phyloP scores from a whole-genome alignment of 2,329 filamentous ascomycete species.

The Alternaria incomplexa region DNA sequence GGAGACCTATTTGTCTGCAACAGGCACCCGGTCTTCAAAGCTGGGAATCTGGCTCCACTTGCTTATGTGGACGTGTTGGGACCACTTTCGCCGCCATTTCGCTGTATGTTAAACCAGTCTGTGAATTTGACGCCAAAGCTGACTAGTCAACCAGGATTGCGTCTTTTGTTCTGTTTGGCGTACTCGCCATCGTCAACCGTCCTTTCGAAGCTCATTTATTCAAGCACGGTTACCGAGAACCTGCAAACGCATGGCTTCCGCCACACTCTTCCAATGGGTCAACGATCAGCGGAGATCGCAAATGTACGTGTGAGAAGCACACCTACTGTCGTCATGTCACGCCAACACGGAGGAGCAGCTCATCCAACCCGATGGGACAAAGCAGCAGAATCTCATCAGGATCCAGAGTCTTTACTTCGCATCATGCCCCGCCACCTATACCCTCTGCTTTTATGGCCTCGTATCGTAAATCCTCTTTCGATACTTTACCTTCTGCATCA shows the following conservation, averaged over 20 bases:
- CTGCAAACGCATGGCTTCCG: conserved; percentile 13
- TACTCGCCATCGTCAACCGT: conserved; percentile 41
- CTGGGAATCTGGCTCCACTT: conserved; percentile 46
- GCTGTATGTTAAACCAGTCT: conserved; percentile 31
- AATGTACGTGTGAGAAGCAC: conserved; percentile 22
- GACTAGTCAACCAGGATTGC: conserved; percentile 29
- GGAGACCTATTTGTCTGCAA: conserved; percentile 43
- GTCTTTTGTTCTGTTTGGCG: conserved; percentile 41
- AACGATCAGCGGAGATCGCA: conserved; percentile 22
- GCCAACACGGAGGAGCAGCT: conserved; percentile 23
- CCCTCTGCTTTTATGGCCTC: conserved; percentile 27
- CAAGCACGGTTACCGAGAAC: conserved; percentile 27
- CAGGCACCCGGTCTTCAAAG: conserved; percentile 22
- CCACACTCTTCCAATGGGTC: conserved; percentile 23
- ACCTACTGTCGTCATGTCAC: conserved; percentile 3
- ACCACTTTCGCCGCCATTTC: conserved; percentile 42
- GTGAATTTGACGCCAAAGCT: background rate
- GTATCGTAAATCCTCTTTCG: conserved; percentile 20
- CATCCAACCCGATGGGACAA: conserved; percentile 30
- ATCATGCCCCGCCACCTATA: conserved; percentile 36
- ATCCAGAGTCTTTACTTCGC: conserved; percentile 36
- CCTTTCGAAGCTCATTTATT: conserved; percentile 48
- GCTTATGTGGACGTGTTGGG: conserved; percentile 35
- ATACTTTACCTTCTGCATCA: conserved; percentile 17
- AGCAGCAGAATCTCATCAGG: conserved; percentile 25